Percentiles rank a stretch among this genome's conserved stretches.
Evolutionary conservation across 1,284 basidiomycete species (phyloP).

Genomic region (Ceratobasidium sp.): DNA sequence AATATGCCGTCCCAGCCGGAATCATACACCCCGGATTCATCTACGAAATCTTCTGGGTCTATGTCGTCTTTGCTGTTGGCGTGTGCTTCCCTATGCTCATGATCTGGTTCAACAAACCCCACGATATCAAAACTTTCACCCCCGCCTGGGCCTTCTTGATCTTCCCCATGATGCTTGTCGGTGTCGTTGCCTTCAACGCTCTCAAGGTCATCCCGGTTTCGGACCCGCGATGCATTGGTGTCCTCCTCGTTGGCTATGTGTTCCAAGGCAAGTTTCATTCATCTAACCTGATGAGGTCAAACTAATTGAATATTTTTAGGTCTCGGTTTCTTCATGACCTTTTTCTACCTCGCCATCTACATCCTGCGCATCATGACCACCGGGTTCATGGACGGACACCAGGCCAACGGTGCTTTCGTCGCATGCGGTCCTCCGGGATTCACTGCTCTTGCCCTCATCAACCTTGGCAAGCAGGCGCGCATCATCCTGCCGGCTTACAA

Average conservation of each 20-base stretch:
- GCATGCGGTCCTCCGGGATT: constrained; percentile 42
- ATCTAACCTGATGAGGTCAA: too few relatives aligned
- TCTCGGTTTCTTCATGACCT: constrained; percentile 42
- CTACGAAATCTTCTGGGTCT: constrained; percentile 37
- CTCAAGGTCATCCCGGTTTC: constrained; percentile 35
- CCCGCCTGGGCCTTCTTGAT: constrained; percentile 43
- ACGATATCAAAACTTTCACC: constrained; percentile 42
- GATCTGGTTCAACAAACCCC: constrained; percentile 42
- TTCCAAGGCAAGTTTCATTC: constrained; percentile 39
- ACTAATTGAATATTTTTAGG: constrained; percentile 8
- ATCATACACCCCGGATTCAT: constrained; percentile 35
- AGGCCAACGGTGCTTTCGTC: constrained; percentile 43
- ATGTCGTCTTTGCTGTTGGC: constrained; percentile 30
- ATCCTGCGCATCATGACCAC: constrained; percentile 40
- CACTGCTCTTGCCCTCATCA: constrained; percentile 42
- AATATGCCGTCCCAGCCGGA: constrained; percentile 41
- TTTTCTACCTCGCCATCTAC: constrained; percentile 38
- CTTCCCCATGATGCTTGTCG: constrained; percentile 38
- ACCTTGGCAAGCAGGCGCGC: constrained; percentile 40
- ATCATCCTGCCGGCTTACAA: constrained; percentile 36
- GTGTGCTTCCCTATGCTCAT: constrained; percentile 38
- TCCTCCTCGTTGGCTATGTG: constrained; percentile 38
- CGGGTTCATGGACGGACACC: constrained; percentile 41
- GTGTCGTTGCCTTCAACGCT: constrained; percentile 33
- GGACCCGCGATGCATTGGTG: constrained; percentile 37